Base-by-base conservation (phyloP, 257 asterid genomes). In the Sherardia arvensis region DNA sequence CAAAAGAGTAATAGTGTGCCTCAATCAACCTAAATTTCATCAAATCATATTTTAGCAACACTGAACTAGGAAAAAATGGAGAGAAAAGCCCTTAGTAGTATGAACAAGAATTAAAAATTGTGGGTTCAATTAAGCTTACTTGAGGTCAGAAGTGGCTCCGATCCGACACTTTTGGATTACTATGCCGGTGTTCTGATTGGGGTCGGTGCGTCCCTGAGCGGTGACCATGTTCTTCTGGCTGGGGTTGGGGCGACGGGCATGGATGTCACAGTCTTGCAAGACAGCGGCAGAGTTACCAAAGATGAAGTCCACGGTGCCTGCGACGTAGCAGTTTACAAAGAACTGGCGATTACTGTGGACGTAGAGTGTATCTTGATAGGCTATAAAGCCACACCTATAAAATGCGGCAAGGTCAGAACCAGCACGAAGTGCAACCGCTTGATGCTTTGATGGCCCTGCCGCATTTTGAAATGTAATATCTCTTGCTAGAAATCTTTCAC, bases 361-460 rank as follows among this genome's bases (percentile, higher is more conserved):
- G 48, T 77, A 77, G 11, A 77, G 79, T 5, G 79, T 66, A 70
- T 77, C 82, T 29, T 77, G 82, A 65, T 77, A 70, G 0, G 71
- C 79, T 1, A 70, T 8, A 14, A 77, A 40, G 61, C 67, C 76
- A 22, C 82, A 77, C 34, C 33, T 9, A 33, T 77, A 77, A 65
- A 77, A 77, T 5, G 78, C 81, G 15, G 81, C 70, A 0, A 70
- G 43, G 49, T 77, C 82, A 3, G 78, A 36, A 18, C 82, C 82
- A 0, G 60, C 74, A 0, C 82, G 76, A 10, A 77, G 76, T 3
- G 79, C 82, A 45, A 77, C 82, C 17, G 82, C 82, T 28, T 77
- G 82, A 78, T 77, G 82, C 60, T 77, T 77, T 0, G 72, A 74
- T 8, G 75, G 76, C 0, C 81, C 81, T 5, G 81, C 81, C 14